Evolutionary conservation across 768 basidiomycete genomes (phyloP), one percentile per base, ranked within the genome.

Genomic region (Inosperma sp.): DNA sequence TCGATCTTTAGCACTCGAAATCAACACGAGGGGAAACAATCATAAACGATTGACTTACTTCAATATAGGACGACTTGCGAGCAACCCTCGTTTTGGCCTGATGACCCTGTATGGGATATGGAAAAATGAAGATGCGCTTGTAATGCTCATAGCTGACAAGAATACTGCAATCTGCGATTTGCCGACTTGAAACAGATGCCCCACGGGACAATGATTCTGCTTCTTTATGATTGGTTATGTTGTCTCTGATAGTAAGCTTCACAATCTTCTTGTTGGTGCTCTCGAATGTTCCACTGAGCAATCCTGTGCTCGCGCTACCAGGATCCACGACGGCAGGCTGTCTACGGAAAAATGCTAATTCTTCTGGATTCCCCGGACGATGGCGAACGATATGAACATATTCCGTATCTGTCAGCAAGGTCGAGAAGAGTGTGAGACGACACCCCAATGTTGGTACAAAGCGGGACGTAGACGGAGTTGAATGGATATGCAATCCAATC

Each of bases 31-130:
- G 1, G 55, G 19, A n/a, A 59, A 59, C 7, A 59, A 54, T 3
- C 10, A 16, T 14, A 23, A 10, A 60, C 48, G 23, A 14, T 7
- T 5, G 10, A 66, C 64, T 65, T 60, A 71, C 68, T 60, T 74
- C 71, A 7, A 82, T 62, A 51, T 77, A 83, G 21, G 62, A 68
- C 1, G 79, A 82, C 53, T 78, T 80, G 31, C 81, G 69, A 3
- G 82, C 81, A 30, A 82, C 56, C 4, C 79, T 70, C 13, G 73
- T 55, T 57, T 68, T 78, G 2, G 61, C 51, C 12, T 65, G 64
- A 17, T 56, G 53, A 5, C 68, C 67, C 26, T 72, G 59, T 8
- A 81, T 63, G 7, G 77, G 76, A 31, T 75, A 70, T 0, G 78
- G 78, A 33, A 71, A 79, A 2, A 46, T 5, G 5, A 79, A 50